A percentile compares a stretch with the other conserved stretches of the same genome.
Conservation (phyloP, 495 filamentous ascomycete species). For the Daldinia bambusicola region DNA sequence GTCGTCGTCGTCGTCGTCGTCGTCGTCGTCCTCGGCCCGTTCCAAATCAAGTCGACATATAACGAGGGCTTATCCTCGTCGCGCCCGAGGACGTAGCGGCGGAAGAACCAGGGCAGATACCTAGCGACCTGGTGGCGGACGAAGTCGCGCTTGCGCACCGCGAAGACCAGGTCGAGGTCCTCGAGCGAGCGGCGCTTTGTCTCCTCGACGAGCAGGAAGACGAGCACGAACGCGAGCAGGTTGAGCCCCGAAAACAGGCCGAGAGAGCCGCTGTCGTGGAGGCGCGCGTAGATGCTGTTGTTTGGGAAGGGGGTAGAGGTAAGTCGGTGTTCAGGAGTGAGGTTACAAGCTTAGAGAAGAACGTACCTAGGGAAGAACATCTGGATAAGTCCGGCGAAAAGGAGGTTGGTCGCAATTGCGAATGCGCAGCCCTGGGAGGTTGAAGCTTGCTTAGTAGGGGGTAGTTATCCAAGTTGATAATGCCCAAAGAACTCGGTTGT, state of each 20-base stretch:
- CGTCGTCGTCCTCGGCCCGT: not conserved
- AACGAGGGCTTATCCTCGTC: constrained; percentile 23
- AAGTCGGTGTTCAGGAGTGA: too few species aligned
- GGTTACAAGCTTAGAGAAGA: constrained; percentile 16
- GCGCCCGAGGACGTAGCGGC: constrained; percentile 32
- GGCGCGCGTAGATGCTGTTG: constrained; percentile 29
- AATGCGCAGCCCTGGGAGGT: constrained; percentile 46
- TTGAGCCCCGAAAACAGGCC: constrained; percentile 46
- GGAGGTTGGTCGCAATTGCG: constrained; percentile 49
- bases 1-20: not conserved
- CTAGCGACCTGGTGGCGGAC: constrained; percentile 41
- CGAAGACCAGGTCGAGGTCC: constrained; percentile 48
- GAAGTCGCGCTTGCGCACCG: constrained; percentile 46
- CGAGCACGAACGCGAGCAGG: constrained; percentile 46
- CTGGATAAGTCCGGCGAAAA: constrained; percentile 51
- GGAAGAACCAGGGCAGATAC: constrained; percentile 49
- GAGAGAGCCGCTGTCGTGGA: constrained; percentile 34
- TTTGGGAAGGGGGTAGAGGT: not conserved
- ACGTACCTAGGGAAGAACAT: constrained; percentile 47
- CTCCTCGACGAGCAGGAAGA: constrained; percentile 50
- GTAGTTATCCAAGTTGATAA: not conserved
- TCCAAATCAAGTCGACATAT: constrained; percentile 44
- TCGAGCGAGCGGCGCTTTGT: constrained; percentile 47
- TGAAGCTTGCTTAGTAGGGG: constrained; percentile 10
- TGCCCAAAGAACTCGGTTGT: not conserved